Percentiles rank a stretch among this genome's conserved stretches.
phyloP scores from a whole-genome alignment of 78 protist species.

The Dictyostelium intermedium region DNA sequence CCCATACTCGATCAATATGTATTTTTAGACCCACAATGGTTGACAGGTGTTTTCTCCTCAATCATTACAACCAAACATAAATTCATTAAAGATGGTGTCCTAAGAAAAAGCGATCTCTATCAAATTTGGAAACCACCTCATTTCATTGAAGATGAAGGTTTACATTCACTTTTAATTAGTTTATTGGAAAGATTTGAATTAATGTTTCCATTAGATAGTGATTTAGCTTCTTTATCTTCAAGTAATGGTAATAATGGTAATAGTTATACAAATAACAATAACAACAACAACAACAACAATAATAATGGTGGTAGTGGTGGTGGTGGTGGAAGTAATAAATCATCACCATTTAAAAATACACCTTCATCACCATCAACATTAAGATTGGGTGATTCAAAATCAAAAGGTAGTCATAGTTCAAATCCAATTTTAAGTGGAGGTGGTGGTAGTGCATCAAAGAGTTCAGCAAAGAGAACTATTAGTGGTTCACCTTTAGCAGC shows the following conservation, averaged over 20 bases:
- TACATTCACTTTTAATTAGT: slow-evolving; percentile 56
- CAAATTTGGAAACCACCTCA: slow-evolving; percentile 79
- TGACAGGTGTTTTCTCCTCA: slow-evolving; percentile 73
- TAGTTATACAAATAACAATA: background rate
- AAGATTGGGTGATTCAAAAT: background rate
- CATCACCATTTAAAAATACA: background rate
- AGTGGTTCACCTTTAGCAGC: background rate
- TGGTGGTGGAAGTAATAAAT: background rate
- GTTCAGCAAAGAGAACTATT: background rate
- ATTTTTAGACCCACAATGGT: slow-evolving; percentile 78
- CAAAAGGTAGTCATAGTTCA: background rate
- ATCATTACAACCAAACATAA: slow-evolving; percentile 72
- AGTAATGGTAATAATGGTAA: slow-evolving; percentile 5
- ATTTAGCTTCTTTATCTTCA: background rate
- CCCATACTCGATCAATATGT: slow-evolving; percentile 30
- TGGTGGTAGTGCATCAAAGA: background rate
- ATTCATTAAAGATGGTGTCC: slow-evolving; percentile 72
- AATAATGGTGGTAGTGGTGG: background rate
- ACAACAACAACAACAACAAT: no score
- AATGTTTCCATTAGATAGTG: slow-evolving; percentile 56
- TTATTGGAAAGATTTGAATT: slow-evolving; percentile 79
- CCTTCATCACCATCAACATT: background rate
- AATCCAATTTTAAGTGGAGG: background rate
- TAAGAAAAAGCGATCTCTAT: slow-evolving; percentile 37
- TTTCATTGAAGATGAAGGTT: slow-evolving; percentile 60